Evolutionary conservation across 768 basidiomycete genomes (phyloP).

Genomic region (Agaricus bisporus): DNA sequence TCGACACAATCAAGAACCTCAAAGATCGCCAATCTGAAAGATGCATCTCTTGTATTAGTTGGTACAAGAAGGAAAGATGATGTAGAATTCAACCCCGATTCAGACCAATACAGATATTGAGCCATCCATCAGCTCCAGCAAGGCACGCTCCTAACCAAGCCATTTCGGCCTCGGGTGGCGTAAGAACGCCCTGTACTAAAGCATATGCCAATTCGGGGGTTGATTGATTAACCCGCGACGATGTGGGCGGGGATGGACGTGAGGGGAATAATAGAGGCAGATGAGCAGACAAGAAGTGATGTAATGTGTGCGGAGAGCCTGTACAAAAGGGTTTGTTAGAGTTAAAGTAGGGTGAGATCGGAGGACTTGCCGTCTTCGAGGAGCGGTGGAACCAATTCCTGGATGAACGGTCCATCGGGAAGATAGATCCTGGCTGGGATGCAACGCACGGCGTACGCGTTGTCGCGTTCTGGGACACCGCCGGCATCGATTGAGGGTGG

Average conservation of each 20-base stretch:
- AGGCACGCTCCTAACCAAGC: constrained; percentile 93
- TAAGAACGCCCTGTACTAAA: constrained; percentile 76
- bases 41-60: too few relatives aligned
- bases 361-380: constrained; percentile 62
- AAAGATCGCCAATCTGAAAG: background rate
- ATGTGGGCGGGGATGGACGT: constrained; percentile 36
- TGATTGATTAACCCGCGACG: constrained; percentile 33
- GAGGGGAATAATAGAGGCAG: constrained; percentile 77
- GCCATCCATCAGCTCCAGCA: constrained; percentile 93
- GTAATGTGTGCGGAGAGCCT: constrained; percentile 73
- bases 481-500: constrained; percentile 59
- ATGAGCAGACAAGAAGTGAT: constrained; percentile 60
- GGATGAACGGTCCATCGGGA: constrained; percentile 84
- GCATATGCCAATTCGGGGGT: constrained; percentile 62
- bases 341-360: constrained; percentile 1
- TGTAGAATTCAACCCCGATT: background rate
- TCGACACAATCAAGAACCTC: background rate
- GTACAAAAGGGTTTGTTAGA: constrained; percentile 4
- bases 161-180: constrained; percentile 84
- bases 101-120: constrained; percentile 76
- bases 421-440: constrained; percentile 88
- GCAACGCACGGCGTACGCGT: constrained; percentile 81
- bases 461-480: constrained; percentile 60
- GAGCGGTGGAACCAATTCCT: constrained; percentile 81
- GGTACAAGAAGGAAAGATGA: too few relatives aligned